A percentile compares a stretch with the other conserved stretches of the same genome.
phyloP scores from a whole-genome alignment of 2,329 filamentous ascomycete genomes.

The Pyrenochaeta sp. region DNA sequence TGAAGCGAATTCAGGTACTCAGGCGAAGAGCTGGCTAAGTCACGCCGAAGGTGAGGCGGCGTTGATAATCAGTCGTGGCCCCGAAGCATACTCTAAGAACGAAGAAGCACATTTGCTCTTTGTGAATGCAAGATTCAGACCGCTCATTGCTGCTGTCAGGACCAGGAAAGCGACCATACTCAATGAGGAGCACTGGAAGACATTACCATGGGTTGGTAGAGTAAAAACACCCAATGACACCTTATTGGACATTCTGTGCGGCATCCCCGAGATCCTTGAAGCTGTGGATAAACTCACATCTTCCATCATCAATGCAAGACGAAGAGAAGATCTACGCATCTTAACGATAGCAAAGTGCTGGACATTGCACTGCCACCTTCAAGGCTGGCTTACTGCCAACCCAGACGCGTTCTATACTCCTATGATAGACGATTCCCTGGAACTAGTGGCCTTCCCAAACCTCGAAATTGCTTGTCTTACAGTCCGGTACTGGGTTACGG shows the following conservation, averaged over 20 bases:
- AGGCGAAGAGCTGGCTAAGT: conserved; percentile 39
- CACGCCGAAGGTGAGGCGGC: conserved; percentile 39
- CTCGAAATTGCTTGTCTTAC: conserved; percentile 27
- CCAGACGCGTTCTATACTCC: conserved; percentile 20
- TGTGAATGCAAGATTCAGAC: conserved; percentile 26
- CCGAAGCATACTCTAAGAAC: conserved; percentile 21
- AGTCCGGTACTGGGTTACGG: conserved; percentile 34
- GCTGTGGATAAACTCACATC: conserved; percentile 32
- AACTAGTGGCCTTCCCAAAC: conserved; percentile 23
- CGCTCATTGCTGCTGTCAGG: conserved; percentile 47
- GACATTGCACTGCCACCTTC: conserved; percentile 28
- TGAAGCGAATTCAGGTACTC: conserved; percentile 22
- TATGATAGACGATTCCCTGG: conserved; percentile 15
- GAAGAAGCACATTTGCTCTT: conserved; percentile 33
- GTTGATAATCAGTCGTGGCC: conserved; percentile 29
- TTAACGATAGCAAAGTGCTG: conserved; percentile 23
- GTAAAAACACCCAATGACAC: conserved; percentile 45
- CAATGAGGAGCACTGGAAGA: conserved; percentile 45
- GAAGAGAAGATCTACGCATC: conserved; percentile 11
- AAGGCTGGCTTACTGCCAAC: conserved; percentile 24
- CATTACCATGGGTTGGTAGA: conserved; percentile 43
- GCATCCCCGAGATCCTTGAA: conserved; percentile 42
- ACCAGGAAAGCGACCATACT: conserved; percentile 39
- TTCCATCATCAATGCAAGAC: not conserved
- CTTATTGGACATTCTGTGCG: conserved; percentile 44